A percentile compares a stretch with the other conserved stretches of the same genome.
phyloP scores from a whole-genome alignment of 306 rosid genomes.

The Fagus sylvatica region DNA sequence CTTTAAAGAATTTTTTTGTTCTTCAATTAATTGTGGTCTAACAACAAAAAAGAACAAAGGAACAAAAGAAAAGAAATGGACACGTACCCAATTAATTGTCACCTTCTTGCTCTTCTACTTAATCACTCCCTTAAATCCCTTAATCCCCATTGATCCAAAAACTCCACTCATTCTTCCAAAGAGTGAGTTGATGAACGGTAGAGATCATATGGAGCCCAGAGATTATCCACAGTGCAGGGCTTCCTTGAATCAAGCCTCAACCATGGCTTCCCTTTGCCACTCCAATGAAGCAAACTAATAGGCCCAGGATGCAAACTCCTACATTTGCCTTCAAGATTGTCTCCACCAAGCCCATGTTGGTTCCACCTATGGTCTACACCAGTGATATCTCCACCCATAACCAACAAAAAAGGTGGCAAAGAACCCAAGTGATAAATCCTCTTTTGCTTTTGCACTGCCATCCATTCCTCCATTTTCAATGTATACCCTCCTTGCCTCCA shows the following conservation, averaged over 20 bases:
- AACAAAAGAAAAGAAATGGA: neutral
- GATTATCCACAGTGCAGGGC: conserved; percentile 78
- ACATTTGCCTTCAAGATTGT: conserved; percentile 77
- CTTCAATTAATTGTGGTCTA: neutral
- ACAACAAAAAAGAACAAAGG: neutral
- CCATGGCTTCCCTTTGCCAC: conserved; percentile 96
- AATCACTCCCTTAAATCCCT: neutral
- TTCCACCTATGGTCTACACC: conserved; percentile 85
- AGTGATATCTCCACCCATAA: conserved; percentile 66
- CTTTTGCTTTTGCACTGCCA: conserved; percentile 75
- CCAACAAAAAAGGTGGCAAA: conserved; percentile 80
- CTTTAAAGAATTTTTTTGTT: neutral
- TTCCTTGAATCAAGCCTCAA: conserved; percentile 81
- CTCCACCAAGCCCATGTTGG: conserved; percentile 90
- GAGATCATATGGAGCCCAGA: conserved; percentile 90
- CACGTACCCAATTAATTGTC: conserved; percentile 19
- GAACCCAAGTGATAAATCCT: conserved; percentile 84
- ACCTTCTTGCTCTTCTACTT: neutral
- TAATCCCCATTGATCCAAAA: neutral
- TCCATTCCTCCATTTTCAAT: conserved; percentile 68
- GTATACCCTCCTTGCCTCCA: conserved; percentile 71
- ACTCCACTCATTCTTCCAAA: conserved; percentile 53
- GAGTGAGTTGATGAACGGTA: conserved; percentile 55
- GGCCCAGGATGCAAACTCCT: conserved; percentile 83
- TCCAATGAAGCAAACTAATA: conserved; percentile 83